Evolutionary conservation across 2,329 filamentous ascomycete species (phyloP).

Genomic region (Immersiporthe knoxdaviesiana): DNA sequence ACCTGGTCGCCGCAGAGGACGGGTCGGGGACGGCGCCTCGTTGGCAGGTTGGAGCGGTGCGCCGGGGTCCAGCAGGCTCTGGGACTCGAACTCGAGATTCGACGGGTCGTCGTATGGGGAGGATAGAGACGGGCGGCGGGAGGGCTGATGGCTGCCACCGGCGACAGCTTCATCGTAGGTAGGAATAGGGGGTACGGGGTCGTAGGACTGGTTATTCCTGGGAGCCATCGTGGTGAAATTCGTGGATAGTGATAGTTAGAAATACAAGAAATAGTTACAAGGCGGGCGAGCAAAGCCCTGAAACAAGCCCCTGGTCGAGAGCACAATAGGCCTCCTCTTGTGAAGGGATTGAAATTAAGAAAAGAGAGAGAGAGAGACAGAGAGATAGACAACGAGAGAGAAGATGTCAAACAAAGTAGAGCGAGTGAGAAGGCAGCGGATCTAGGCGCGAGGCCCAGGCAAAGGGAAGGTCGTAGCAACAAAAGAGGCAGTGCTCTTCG

Average conservation of each 20-base stretch:
- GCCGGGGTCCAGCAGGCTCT: conserved; percentile 70
- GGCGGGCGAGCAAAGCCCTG: background rate
- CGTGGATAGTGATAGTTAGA: background rate
- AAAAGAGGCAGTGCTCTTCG: conserved; percentile 27
- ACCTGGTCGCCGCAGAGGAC: conserved; percentile 45
- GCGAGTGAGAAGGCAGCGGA: background rate
- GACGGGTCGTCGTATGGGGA: conserved; percentile 62
- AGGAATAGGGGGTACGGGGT: conserved; percentile 74
- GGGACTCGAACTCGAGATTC: conserved; percentile 59
- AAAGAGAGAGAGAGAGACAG: background rate
- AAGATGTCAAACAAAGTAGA: background rate
- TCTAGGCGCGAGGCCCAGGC: background rate
- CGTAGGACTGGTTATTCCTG: conserved; percentile 61
- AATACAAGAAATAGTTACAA: no score
- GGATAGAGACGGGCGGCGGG: conserved; percentile 39
- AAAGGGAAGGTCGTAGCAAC: conserved; percentile 14
- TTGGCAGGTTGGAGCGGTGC: conserved; percentile 43
- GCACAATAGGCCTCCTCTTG: background rate
- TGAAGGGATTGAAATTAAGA: background rate
- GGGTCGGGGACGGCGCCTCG: conserved; percentile 31
- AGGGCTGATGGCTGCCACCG: conserved; percentile 59
- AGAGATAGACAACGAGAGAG: background rate
- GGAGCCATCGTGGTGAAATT: conserved; percentile 41
- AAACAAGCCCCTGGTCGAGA: background rate
- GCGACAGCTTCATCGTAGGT: conserved; percentile 81